Base-by-base conservation (phyloP, 768 basidiomycete genomes). In the Auricularia heimuer region DNA sequence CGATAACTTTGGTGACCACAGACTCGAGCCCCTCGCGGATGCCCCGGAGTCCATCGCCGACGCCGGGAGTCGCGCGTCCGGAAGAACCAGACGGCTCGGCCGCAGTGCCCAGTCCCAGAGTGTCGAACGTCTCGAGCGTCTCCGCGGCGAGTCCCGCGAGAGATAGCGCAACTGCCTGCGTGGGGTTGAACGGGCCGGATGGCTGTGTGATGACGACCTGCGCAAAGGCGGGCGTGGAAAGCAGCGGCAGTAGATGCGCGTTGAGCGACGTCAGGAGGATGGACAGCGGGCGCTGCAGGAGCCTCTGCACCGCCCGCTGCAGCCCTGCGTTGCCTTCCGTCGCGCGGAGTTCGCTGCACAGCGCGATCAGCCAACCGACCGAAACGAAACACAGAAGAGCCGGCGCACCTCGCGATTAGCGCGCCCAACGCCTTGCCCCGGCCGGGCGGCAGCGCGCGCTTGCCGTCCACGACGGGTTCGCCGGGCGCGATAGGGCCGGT, bases 241-340 rank as follows among this genome's bases (percentile, higher is more conserved):
- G 69, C 21, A 90, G 74, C 6, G 87, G 89, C 1, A 86, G 75
- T 39, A 92, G 79, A 68, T 85, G 80, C 33, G 84, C 80, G 14
- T 88, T 90, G 42, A 92, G 73, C 71, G 88, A 88, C 68, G 79
- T 85, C 68, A 89, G 77, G 47, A 92, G 72, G 33, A 92, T 89
- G 6, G 90, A 89, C 4, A 93, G 76, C 7, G 89, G 90, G 63
- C 87, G 84, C 65, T 90, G 90, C 35, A 92, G 80, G 39, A 84
- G 83, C 63, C 91, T 85, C 47, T 91, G 71, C 64, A 90, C 83
- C 34, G 90, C 89, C 65, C 83, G 82, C 69, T 84, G 78, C 18
- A 92, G 75, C 70, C 90, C 85, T 1, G 78, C 77, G 68, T 86
- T 88, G 62, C 83, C 84, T 56, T 78, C 81, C 36, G 84, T 81